These are phyloP conservation scores for Rhizophagus prolifer DNA, from an alignment of 192 early-diverging fungal genomes.

Conservation along the genomic window DNA sequence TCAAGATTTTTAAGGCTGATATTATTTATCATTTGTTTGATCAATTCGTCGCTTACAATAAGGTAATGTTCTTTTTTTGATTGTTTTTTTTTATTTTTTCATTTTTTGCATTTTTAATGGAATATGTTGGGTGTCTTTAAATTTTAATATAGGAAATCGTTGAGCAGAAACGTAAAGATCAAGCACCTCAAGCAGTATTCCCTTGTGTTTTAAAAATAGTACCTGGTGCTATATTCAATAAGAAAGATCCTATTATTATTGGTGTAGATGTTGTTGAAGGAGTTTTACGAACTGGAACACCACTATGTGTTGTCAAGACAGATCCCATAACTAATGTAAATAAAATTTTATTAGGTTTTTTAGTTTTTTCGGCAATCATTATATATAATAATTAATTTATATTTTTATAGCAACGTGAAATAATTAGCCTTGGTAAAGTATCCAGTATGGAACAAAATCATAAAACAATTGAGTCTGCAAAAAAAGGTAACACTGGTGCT, in stretches of 20 bases:
- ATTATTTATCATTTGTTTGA: slow-evolving; percentile 99
- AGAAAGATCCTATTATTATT: slow-evolving; percentile 90
- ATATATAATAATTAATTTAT: background rate
- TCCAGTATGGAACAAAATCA: slow-evolving; percentile 91
- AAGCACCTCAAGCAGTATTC: slow-evolving; percentile 89
- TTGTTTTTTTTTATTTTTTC: background rate
- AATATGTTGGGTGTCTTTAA: background rate
- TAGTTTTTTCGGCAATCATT: background rate
- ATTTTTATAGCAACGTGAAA: slow-evolving; percentile 53
- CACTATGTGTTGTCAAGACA: slow-evolving; percentile 81
- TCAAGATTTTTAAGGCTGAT: slow-evolving; percentile 93
- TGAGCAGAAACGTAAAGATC: slow-evolving; percentile 87
- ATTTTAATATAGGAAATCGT: slow-evolving; percentile 54
- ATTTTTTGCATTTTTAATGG: background rate
- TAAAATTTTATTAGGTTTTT: background rate
- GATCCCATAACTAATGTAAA: slow-evolving; percentile 62
- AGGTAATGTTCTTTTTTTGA: slow-evolving; percentile 25
- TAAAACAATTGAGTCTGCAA: slow-evolving; percentile 77
- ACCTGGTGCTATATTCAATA: slow-evolving; percentile 89
- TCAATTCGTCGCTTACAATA: slow-evolving; percentile 78
- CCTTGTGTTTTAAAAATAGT: slow-evolving; percentile 92
- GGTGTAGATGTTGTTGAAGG: slow-evolving; percentile 97
- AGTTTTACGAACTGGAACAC: slow-evolving; percentile 83
- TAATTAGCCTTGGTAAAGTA: slow-evolving; percentile 83
- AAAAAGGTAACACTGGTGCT: slow-evolving; percentile 78